Evolutionary conservation across 164 flowering plant genomes (phyloP).

Genomic region (Umbilicus rupestris): DNA sequence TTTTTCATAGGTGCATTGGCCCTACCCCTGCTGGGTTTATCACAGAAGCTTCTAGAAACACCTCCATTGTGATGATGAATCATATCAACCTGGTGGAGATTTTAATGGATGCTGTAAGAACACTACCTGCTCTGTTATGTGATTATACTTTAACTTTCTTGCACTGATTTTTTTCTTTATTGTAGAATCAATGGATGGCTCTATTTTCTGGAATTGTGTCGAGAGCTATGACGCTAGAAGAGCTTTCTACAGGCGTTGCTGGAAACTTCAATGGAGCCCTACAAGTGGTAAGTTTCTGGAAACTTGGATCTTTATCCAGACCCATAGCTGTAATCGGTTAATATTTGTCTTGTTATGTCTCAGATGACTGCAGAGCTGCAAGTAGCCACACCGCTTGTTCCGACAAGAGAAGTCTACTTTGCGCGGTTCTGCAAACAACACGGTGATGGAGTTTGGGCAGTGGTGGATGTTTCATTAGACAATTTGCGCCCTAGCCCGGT

Average conservation of each 20-base stretch:
- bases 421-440: constrained; percentile 76
- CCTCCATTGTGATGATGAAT: constrained; percentile 60
- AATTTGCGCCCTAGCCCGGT: constrained; percentile 37
- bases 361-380: constrained; percentile 73
- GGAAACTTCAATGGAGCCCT: constrained; percentile 81
- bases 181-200: constrained; percentile 69
- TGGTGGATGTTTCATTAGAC: constrained; percentile 81
- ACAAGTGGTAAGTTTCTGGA: constrained; percentile 56
- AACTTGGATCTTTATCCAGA: not conserved
- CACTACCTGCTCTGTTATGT: not conserved
- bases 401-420: constrained; percentile 60
- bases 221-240: constrained; percentile 60
- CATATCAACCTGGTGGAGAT: constrained; percentile 63
- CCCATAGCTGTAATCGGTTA: not conserved
- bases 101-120: constrained; percentile 82
- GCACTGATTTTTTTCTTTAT: not conserved
- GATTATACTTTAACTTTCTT: not conserved
- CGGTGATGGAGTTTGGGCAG: constrained; percentile 69
- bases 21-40: constrained; percentile 48
- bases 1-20: constrained; percentile 64
- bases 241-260: constrained; percentile 71
- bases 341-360: not conserved
- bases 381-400: constrained; percentile 74
- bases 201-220: constrained; percentile 74
- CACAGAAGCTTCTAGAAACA: constrained; percentile 63